Conservation (phyloP, 441 rosid genomes). For the Kokia cookei region DNA sequence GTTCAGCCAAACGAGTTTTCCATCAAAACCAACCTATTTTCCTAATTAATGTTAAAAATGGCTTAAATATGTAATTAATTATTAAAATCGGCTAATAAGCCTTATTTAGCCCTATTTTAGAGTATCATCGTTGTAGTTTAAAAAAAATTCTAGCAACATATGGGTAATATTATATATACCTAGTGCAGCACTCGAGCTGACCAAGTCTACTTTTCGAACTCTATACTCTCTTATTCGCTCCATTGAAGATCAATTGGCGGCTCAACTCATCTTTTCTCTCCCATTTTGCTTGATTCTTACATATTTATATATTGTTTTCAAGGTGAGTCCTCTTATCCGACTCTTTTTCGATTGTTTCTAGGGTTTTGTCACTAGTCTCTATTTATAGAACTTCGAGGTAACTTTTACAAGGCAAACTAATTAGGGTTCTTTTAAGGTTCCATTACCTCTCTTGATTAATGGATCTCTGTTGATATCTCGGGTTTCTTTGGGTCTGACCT, state of each 20-base stretch:
- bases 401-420: not conserved
- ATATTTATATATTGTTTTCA: not conserved
- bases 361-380: not conserved
- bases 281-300: not conserved
- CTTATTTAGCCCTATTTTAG: too few relatives aligned
- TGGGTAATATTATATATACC: not conserved
- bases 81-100: too few relatives aligned
- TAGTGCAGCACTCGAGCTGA: not conserved
- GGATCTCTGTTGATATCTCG: not conserved
- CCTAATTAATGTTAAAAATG: too few relatives aligned
- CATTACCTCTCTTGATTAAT: not conserved
- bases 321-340: not conserved
- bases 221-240: not conserved
- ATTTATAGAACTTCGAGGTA: not conserved
- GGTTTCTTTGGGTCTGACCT: not conserved
- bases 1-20: too few relatives aligned
- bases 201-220: not conserved
- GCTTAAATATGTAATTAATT: too few relatives aligned
- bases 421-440: slow-evolving; percentile 4
- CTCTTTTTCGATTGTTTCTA: not conserved
- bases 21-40: too few relatives aligned
- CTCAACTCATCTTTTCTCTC: not conserved
- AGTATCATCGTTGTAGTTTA: too few relatives aligned
- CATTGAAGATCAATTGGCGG: not conserved
- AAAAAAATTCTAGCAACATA: not conserved